Evolutionary conservation across 257 asterid species (phyloP).

Genomic region (Henckelia pumila): DNA sequence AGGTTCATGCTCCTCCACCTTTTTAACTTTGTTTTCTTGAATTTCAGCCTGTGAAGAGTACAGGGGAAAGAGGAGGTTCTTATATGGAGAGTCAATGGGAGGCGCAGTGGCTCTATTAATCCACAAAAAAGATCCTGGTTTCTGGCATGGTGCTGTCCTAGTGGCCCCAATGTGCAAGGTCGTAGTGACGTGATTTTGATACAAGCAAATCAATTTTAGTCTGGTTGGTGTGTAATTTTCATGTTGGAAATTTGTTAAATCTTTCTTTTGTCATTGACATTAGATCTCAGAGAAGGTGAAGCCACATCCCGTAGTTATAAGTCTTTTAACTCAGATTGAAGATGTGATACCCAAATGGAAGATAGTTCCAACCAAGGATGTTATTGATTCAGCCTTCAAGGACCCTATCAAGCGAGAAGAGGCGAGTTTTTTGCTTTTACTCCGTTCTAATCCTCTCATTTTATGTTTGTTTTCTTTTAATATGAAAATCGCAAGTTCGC

Average conservation of each 20-base stretch:
- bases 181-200: neutral
- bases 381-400: slow-evolving; percentile 82
- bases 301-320: slow-evolving; percentile 80
- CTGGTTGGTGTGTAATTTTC: neutral
- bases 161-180: slow-evolving; percentile 99
- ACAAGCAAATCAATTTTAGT: neutral
- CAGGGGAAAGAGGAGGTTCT: slow-evolving; percentile 54
- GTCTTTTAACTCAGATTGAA: slow-evolving; percentile 64
- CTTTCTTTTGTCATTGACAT: neutral
- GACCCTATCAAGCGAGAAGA: slow-evolving; percentile 73
- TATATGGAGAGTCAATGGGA: slow-evolving; percentile 98
- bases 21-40: slow-evolving; percentile 25
- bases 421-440: slow-evolving; percentile 35
- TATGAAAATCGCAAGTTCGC: neutral
- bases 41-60: slow-evolving; percentile 64
- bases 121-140: slow-evolving; percentile 73
- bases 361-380: slow-evolving; percentile 85
- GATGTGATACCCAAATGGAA: slow-evolving; percentile 91
- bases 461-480: neutral
- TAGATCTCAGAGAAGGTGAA: slow-evolving; percentile 88
- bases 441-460: neutral
- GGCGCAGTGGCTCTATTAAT: slow-evolving; percentile 78
- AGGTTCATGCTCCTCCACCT: neutral
- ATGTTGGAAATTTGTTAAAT: neutral
- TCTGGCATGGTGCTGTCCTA: slow-evolving; percentile 89